Base-by-base conservation (phyloP, 495 filamentous ascomycete species). In the Trypethelium eluteriae region DNA sequence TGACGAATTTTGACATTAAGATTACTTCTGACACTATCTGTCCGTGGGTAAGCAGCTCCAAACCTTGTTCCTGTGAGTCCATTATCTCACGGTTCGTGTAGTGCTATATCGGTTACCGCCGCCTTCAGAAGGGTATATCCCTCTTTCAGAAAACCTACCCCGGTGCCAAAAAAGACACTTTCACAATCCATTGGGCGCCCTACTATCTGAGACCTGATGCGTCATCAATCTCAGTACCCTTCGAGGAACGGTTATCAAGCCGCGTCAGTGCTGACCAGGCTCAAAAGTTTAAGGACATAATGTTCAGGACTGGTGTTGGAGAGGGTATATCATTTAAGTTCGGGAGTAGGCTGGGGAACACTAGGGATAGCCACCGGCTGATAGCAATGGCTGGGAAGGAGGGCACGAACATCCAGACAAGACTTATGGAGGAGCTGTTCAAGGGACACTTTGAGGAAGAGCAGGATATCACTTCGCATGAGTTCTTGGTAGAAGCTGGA, bases 81-180 rank as follows among this genome's bases (percentile, higher is more conserved):
- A 14, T 53, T 5, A n/a, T 36, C 7, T 34, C 2, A 7, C 36
- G 32, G 36, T 36, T 10, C 2, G 7, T 59, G 3, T 35, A 59
- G 89, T 96, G 92, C 81, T 95, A 91, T 74, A 79, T 96, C n/a
- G 91, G 90, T 71, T 88, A 89, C 71, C 85, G 83, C 65, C 86
- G 89, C 47, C 84, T 96, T 10, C 82, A 87, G 46, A 79, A 79
- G 50, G 90, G 87, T 38, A 93, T 95, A 69, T 68, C 74, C 2
- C 71, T 79, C n/a, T 90, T 90, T 79, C 83, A 85, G 35, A 75
- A 88, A 62, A 84, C 88, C n/a, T 81, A 81, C 5, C 76, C 77
- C 3, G 53, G 53, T 36, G 53, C 25, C 53, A 59, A 59, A 32
- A 71, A 76, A 41, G 89, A 93, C 76, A 89, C 81, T 59, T 93